Conservation (phyloP, 176 grass and related monocot species). For the Carex pumila region DNA sequence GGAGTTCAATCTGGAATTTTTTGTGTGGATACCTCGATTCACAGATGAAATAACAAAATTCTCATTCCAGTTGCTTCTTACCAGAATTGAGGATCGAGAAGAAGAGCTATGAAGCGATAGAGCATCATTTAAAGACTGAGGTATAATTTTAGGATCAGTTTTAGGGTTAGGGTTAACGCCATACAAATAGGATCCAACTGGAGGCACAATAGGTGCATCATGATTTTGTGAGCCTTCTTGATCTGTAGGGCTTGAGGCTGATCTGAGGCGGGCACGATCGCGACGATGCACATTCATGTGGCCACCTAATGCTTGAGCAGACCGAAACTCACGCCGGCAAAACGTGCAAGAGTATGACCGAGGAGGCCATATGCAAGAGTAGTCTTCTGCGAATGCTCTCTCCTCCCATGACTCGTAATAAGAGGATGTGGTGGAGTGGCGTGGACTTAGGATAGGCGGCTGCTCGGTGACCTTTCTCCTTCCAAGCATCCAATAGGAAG, state of each 20-base stretch:
- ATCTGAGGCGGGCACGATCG: slow-evolving; percentile 66
- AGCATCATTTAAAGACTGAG: slow-evolving; percentile 45
- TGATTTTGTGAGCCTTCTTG: slow-evolving; percentile 21
- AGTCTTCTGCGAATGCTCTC: slow-evolving; percentile 57
- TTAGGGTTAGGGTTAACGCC: slow-evolving; percentile 31
- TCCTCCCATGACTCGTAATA: slow-evolving; percentile 49
- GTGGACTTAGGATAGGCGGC: slow-evolving; percentile 5
- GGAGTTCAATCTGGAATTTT: slow-evolving; percentile 4
- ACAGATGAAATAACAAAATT: slow-evolving; percentile 17
- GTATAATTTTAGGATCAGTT: slow-evolving; percentile 17
- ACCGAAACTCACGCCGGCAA: slow-evolving; percentile 65
- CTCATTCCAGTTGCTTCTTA: slow-evolving; percentile 28
- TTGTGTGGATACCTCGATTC: slow-evolving; percentile 14
- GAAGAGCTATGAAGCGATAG: slow-evolving; percentile 11
- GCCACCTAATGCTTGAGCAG: slow-evolving; percentile 56
- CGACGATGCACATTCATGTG: slow-evolving; percentile 81
- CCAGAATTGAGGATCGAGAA: slow-evolving; percentile 10
- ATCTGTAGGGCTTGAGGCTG: slow-evolving; percentile 15
- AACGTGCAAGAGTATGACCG: slow-evolving; percentile 73
- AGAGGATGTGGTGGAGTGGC: neutral
- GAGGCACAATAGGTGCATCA: slow-evolving; percentile 4
- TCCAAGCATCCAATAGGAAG: slow-evolving; percentile 13
- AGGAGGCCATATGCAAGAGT: slow-evolving; percentile 64
- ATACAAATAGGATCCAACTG: slow-evolving; percentile 27
- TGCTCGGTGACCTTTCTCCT: neutral